Conservation (phyloP, 306 rosid species). For the Abrus precatorius region DNA sequence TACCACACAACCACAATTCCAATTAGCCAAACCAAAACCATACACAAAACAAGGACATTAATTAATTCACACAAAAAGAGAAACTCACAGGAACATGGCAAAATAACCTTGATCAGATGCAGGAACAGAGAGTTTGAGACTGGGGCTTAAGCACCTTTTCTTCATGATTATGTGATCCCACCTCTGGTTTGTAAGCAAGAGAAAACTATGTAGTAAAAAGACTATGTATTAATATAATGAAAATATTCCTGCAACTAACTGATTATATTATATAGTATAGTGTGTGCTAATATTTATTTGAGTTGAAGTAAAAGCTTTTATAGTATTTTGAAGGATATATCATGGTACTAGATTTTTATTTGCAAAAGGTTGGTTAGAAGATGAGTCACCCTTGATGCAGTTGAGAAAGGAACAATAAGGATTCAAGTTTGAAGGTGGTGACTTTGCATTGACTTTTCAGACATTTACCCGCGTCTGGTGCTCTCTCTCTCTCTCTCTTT, state of each 20-base stretch:
- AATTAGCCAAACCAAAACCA: constrained; percentile 45
- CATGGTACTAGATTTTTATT: neutral
- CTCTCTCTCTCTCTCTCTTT: too few relatives aligned
- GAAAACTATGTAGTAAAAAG: constrained; percentile 2
- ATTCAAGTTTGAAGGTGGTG: constrained; percentile 7
- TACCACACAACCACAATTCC: constrained; percentile 49
- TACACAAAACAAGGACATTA: constrained; percentile 20
- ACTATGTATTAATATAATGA: constrained; percentile 6
- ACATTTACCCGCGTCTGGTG: neutral
- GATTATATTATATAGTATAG: neutral
- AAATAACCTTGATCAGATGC: constrained; percentile 69
- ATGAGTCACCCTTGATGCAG: constrained; percentile 26
- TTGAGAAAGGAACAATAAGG: neutral
- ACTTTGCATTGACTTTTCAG: constrained; percentile 48
- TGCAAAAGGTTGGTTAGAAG: constrained; percentile 6
- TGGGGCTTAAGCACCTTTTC: constrained; percentile 61
- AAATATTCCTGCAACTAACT: constrained; percentile 16
- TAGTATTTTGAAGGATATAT: neutral
- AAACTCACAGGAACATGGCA: constrained; percentile 76
- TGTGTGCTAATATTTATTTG: neutral
- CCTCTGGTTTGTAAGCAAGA: neutral
- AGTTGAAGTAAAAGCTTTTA: neutral
- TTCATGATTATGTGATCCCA: constrained; percentile 61
- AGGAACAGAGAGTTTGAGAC: constrained; percentile 82
- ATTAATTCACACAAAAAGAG: constrained; percentile 26